Conservation (phyloP, 1,284 basidiomycete species). For the Moesziomyces aphidis region DNA sequence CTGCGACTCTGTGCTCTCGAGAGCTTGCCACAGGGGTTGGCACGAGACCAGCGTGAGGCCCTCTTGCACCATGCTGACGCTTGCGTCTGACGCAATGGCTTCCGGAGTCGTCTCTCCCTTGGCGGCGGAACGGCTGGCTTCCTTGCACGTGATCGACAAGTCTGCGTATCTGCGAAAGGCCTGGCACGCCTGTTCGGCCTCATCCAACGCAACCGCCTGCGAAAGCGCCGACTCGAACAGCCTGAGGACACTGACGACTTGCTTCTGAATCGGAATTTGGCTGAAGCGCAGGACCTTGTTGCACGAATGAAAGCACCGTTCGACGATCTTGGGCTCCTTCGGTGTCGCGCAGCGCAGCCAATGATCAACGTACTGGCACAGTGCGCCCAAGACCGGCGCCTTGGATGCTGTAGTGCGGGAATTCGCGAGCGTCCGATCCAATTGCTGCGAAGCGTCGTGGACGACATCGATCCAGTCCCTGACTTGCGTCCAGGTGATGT, state of each 20-base stretch:
- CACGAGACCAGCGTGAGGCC: conserved; percentile 24
- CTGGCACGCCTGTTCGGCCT: conserved; percentile 24
- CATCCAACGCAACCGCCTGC: conserved; percentile 24
- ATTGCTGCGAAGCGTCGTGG: conserved; percentile 10
- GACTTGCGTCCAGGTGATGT: conserved; percentile 89
- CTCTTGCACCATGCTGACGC: conserved; percentile 6
- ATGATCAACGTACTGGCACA: conserved; percentile 27
- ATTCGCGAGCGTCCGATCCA: neutral
- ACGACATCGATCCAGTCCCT: conserved; percentile 74
- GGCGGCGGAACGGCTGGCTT: neutral
- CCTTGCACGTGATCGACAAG: conserved; percentile 4
- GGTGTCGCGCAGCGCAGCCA: conserved; percentile 31
- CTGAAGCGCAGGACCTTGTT: neutral
- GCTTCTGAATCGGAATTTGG: conserved; percentile 10
- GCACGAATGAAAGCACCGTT: conserved; percentile 17
- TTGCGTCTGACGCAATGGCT: neutral
- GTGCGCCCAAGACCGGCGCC: conserved; percentile 22
- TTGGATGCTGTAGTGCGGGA: neutral
- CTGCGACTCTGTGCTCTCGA: conserved; percentile 19
- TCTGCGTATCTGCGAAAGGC: conserved; percentile 32
- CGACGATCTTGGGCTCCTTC: conserved; percentile 28
- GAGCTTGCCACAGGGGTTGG: conserved; percentile 19
- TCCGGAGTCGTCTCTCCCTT: neutral
- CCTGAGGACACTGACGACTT: conserved; percentile 15
- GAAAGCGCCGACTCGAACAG: conserved; percentile 21